Evolutionary conservation across 495 filamentous ascomycete species (phyloP).

Genomic region (Podospora didyma): DNA sequence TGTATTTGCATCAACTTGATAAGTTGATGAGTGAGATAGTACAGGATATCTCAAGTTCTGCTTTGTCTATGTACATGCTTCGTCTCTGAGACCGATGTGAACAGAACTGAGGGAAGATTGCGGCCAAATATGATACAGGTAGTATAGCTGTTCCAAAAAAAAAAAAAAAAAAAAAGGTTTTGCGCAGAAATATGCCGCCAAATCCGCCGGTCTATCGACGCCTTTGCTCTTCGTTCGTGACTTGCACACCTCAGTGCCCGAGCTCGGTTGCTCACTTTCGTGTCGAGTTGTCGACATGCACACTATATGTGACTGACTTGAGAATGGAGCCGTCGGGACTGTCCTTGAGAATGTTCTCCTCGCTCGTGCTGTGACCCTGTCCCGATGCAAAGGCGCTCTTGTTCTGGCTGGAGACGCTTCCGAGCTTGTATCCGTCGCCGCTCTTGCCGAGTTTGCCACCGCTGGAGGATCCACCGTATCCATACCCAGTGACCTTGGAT

Average conservation of each 20-base stretch:
- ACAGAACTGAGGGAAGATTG: too few relatives aligned
- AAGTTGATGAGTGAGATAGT: too few relatives aligned
- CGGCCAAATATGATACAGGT: too few relatives aligned
- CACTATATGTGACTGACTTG: slow-evolving; percentile 45
- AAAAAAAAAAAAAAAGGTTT: too few relatives aligned
- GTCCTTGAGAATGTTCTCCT: slow-evolving; percentile 41
- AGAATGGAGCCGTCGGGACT: slow-evolving; percentile 34
- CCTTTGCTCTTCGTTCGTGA: background rate
- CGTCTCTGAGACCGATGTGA: too few relatives aligned
- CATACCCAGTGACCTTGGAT: slow-evolving; percentile 15
- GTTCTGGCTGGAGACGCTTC: slow-evolving; percentile 27
- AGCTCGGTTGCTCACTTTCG: background rate
- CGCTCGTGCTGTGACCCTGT: slow-evolving; percentile 32
- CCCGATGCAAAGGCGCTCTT: slow-evolving; percentile 26
- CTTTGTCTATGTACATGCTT: too few relatives aligned
- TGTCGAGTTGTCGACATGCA: slow-evolving; percentile 26
- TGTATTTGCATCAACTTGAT: too few relatives aligned
- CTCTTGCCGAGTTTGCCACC: slow-evolving; percentile 31
- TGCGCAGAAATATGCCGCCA: too few relatives aligned
- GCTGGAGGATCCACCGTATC: slow-evolving; percentile 11
- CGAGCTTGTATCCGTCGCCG: slow-evolving; percentile 32
- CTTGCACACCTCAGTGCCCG: background rate
- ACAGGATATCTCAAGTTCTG: too few relatives aligned
- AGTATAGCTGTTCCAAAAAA: too few relatives aligned
- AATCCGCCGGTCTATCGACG: too few relatives aligned